Evolutionary conservation across 768 basidiomycete genomes (phyloP).

Genomic region (Kwoniella shandongensis): DNA sequence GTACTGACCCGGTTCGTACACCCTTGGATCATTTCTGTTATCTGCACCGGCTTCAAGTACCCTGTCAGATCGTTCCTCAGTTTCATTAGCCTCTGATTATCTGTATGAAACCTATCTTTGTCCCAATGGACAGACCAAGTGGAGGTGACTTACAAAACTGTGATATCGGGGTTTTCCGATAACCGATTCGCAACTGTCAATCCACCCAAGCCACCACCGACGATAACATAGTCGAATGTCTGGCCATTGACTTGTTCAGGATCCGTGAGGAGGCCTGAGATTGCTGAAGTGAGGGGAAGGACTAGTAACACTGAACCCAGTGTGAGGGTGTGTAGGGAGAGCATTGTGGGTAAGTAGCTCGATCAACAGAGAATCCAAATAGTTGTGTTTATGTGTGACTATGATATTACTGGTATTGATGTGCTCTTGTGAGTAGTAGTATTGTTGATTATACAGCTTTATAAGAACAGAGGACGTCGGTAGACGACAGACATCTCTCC

Average conservation of each 20-base stretch:
- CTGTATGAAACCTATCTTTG: neutral
- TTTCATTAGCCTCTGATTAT: neutral
- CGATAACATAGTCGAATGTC: conserved; percentile 63
- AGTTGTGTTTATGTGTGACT: too few species aligned
- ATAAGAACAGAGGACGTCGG: too few species aligned
- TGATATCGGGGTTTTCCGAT: conserved; percentile 57
- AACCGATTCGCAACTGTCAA: conserved; percentile 59
- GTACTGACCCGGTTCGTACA: conserved; percentile 21
- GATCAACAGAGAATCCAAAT: too few species aligned
- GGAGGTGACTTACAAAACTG: conserved; percentile 53
- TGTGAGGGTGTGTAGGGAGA: neutral
- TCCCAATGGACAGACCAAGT: neutral
- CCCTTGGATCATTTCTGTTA: conserved; percentile 14
- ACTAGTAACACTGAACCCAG: neutral
- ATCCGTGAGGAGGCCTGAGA: conserved; percentile 18
- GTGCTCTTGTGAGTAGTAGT: too few species aligned
- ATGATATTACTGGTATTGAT: too few species aligned
- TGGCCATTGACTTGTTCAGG: conserved; percentile 31
- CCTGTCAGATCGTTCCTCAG: too few species aligned
- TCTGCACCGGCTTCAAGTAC: conserved; percentile 23
- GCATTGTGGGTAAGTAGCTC: neutral
- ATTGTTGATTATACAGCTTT: too few species aligned
- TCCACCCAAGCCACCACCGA: conserved; percentile 59
- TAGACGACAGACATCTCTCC: too few species aligned
- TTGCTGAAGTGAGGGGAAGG: conserved; percentile 8